Conservation (phyloP, 768 basidiomycete species). For the Leccinum pellstonianum region DNA sequence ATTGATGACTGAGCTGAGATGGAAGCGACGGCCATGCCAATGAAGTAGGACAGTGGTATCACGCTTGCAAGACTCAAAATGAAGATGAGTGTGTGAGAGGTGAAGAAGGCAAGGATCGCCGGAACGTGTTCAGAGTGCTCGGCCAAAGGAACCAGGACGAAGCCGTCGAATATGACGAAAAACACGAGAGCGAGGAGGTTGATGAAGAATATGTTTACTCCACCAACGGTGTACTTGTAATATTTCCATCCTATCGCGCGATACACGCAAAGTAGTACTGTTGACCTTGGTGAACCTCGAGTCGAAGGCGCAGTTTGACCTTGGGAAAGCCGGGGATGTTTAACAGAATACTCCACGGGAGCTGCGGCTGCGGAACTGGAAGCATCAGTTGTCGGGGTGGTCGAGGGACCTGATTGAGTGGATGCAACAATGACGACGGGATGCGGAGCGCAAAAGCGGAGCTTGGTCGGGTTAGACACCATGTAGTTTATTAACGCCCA, state of each 20-base stretch:
- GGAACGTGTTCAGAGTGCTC: slow-evolving; percentile 65
- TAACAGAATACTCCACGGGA: slow-evolving; percentile 57
- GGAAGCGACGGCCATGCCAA: slow-evolving; percentile 98
- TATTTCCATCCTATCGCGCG: slow-evolving; percentile 87
- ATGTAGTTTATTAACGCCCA: slow-evolving; percentile 92
- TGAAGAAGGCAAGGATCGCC: slow-evolving; percentile 62
- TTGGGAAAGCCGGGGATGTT: slow-evolving; percentile 71
- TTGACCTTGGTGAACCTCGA: slow-evolving; percentile 75
- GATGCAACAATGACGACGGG: slow-evolving; percentile 54
- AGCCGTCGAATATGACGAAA: slow-evolving; percentile 93
- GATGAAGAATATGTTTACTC: slow-evolving; percentile 97
- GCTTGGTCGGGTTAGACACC: slow-evolving; percentile 70
- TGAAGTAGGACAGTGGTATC: slow-evolving; percentile 97
- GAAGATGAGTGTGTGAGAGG: slow-evolving; percentile 80
- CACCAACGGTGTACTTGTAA: slow-evolving; percentile 98
- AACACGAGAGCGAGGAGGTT: slow-evolving; percentile 92
- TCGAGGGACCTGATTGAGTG: slow-evolving; percentile 24
- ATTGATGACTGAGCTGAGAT: slow-evolving; percentile 99
- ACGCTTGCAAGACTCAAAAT: slow-evolving; percentile 82
- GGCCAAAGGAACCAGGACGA: slow-evolving; percentile 71
- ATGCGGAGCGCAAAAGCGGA: slow-evolving; percentile 93
- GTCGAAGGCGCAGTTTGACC: slow-evolving; percentile 83
- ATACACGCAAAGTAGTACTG: slow-evolving; percentile 92
- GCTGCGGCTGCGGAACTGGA: slow-evolving; percentile 17
- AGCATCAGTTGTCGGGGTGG: slow-evolving; percentile 7